Conservation (phyloP, 2,329 filamentous ascomycete genomes). For the Penicillium thymicola region DNA sequence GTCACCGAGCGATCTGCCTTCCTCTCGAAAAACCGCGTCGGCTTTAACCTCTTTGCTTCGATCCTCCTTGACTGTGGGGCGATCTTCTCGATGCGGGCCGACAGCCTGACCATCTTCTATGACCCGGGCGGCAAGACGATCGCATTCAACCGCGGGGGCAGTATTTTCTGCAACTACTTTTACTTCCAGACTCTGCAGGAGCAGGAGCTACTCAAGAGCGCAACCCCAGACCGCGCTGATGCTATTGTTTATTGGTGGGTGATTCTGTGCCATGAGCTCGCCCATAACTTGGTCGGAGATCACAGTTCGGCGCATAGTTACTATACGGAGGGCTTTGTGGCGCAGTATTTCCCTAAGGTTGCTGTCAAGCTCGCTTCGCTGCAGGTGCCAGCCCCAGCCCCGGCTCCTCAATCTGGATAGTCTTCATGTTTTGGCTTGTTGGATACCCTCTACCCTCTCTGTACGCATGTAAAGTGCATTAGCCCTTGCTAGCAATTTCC, state of each 20-base stretch:
- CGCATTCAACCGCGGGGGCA: constrained; percentile 84
- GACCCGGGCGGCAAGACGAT: constrained; percentile 77
- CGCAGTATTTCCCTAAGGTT: constrained; percentile 72
- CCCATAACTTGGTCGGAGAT: constrained; percentile 80
- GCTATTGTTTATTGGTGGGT: constrained; percentile 89
- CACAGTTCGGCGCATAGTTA: constrained; percentile 80
- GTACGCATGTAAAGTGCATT: background rate
- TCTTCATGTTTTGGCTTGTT: constrained; percentile 1
- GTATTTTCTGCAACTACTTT: constrained; percentile 88
- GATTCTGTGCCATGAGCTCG: constrained; percentile 90
- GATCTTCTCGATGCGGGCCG: constrained; percentile 68
- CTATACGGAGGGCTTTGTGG: constrained; percentile 77
- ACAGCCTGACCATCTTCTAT: constrained; percentile 80
- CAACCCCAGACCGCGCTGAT: constrained; percentile 55
- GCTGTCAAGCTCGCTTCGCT: constrained; percentile 50
- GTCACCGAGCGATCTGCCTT: constrained; percentile 55
- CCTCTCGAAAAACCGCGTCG: constrained; percentile 56
- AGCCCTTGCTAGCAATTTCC: background rate
- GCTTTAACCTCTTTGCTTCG: constrained; percentile 66
- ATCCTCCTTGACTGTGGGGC: constrained; percentile 66
- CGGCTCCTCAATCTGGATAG: background rate
- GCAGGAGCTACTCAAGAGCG: constrained; percentile 41
- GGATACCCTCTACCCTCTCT: constrained; percentile 5
- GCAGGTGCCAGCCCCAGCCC: background rate
- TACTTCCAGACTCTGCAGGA: constrained; percentile 81